Conservation (phyloP, 1,284 basidiomycete species). For the Ceratobasidium sp. region DNA sequence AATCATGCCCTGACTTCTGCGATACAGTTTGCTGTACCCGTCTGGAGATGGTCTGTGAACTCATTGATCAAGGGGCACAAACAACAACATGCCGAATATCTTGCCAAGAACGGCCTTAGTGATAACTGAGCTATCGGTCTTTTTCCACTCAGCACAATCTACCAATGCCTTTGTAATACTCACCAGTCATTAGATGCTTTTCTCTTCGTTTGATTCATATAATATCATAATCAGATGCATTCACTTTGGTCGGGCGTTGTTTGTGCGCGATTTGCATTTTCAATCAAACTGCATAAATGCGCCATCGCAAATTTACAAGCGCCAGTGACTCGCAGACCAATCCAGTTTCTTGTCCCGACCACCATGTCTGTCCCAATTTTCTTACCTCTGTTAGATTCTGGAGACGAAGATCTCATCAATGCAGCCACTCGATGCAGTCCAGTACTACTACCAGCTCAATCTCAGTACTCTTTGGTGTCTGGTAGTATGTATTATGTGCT, state of each 20-base stretch:
- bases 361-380: slow-evolving; percentile 49
- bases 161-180: too few species aligned
- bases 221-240: too few species aligned
- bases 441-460: slow-evolving; percentile 62
- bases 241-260: neutral
- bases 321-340: slow-evolving; percentile 1
- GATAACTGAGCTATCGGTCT: neutral
- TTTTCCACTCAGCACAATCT: neutral
- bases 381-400: slow-evolving; percentile 52
- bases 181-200: too few species aligned
- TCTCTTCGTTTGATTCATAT: too few species aligned
- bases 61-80: slow-evolving; percentile 38
- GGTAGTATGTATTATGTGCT: slow-evolving; percentile 56
- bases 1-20: neutral
- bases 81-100: slow-evolving; percentile 39
- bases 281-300: slow-evolving; percentile 24
- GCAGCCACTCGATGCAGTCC: slow-evolving; percentile 79
- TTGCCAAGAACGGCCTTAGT: slow-evolving; percentile 30
- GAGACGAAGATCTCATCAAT: slow-evolving; percentile 57
- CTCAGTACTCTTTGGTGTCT: slow-evolving; percentile 44
- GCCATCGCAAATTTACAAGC: slow-evolving; percentile 35
- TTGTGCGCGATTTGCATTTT: slow-evolving; percentile 11
- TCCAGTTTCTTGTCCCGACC: slow-evolving; percentile 16
- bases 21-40: slow-evolving; percentile 51
- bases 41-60: slow-evolving; percentile 49